Base-by-base conservation (phyloP, 345 rosid genomes). In the Moricandia arvensis region DNA sequence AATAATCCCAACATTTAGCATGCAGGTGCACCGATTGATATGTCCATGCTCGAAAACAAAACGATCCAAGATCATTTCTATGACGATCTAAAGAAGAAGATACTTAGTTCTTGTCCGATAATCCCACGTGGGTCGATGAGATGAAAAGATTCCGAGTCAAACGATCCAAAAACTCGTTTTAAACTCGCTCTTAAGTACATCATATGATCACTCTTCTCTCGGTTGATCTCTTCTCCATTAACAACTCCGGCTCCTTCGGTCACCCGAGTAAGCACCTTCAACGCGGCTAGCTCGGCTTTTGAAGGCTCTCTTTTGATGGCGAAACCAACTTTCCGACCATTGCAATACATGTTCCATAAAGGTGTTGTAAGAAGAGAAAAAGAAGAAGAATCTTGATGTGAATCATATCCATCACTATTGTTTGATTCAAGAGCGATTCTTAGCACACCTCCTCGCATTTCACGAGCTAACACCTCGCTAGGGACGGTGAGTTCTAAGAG, bases 51-150 rank as follows among this genome's bases (percentile, higher is more conserved):
- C n/a, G 61, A 41, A 69, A 59, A 35, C 17, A 45, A 45, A 54
- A 63, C 13, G 59, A 41, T 74, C 59, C 34, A 59, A 59, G 15
- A 35, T 38, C 64, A 66, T 8, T 13, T 63, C 53, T 31, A 4
- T 29, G 71, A 35, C 4, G 84, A 88, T 27, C 91, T 84, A 38
- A 75, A 72, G 75, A 90, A 80, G 87, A 85, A 88, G 62, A 91
- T 80, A 65, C 97, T 89, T 26, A 91, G 82, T 75, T 91, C 93
- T 80, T 91, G 93, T 45, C 91, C 91, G 5, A 86, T 83, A 57
- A 80, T 72, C 21, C 91, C 89, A 13, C 84, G 85, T 0, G 91
- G 97, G 33, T 88, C 93, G 8, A 90, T 82, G 78, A 90, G 76
- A 69, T 86, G 93, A 74, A 87, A 91, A 53, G 97, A 87, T 74